Evolutionary conservation across 345 rosid genomes (phyloP).

Genomic region (Carallia brachiata): DNA sequence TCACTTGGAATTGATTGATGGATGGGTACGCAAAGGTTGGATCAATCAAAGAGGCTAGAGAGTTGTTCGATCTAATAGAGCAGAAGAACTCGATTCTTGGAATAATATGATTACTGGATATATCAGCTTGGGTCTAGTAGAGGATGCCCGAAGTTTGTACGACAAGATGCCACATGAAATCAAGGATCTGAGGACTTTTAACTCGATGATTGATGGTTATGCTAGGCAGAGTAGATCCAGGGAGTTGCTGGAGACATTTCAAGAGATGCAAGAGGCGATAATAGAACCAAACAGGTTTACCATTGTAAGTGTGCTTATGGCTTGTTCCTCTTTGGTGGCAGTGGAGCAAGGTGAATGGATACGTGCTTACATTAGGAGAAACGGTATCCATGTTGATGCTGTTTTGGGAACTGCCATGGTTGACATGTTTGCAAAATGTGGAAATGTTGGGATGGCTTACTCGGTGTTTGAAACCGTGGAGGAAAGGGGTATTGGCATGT

Average conservation of each 20-base stretch:
- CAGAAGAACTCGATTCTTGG: slow-evolving; percentile 14
- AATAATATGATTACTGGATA: slow-evolving; percentile 19
- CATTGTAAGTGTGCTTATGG: slow-evolving; percentile 17
- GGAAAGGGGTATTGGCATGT: slow-evolving; percentile 42
- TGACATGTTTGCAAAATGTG: slow-evolving; percentile 58
- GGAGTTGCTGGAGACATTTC: slow-evolving; percentile 3
- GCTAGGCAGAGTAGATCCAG: slow-evolving; percentile 9
- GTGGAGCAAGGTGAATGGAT: slow-evolving; percentile 16
- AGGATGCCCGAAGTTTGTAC: slow-evolving; percentile 10
- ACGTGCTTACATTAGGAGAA: slow-evolving; percentile 7
- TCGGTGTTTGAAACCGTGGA: slow-evolving; percentile 36
- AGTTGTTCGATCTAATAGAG: slow-evolving; percentile 12
- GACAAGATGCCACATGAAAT: slow-evolving; percentile 3
- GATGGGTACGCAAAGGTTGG: slow-evolving; percentile 13
- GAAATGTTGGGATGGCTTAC: slow-evolving; percentile 48
- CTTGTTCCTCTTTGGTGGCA: slow-evolving; percentile 17
- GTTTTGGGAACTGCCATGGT: slow-evolving; percentile 50
- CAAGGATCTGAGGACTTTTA: slow-evolving; percentile 16
- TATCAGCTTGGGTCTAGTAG: slow-evolving; percentile 8
- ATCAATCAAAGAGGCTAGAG: slow-evolving; percentile 10
- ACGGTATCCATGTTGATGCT: slow-evolving; percentile 33
- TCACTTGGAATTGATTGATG: slow-evolving; percentile 25
- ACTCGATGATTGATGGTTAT: slow-evolving; percentile 21
- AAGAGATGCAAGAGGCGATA: slow-evolving; percentile 12
- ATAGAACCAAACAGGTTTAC: slow-evolving; percentile 7